A percentile compares a stretch with the other conserved stretches of the same genome.
These are phyloP conservation scores for Penicillium cinerascens DNA, from an alignment of 495 filamentous ascomycete species.

Conservation along the genomic window DNA sequence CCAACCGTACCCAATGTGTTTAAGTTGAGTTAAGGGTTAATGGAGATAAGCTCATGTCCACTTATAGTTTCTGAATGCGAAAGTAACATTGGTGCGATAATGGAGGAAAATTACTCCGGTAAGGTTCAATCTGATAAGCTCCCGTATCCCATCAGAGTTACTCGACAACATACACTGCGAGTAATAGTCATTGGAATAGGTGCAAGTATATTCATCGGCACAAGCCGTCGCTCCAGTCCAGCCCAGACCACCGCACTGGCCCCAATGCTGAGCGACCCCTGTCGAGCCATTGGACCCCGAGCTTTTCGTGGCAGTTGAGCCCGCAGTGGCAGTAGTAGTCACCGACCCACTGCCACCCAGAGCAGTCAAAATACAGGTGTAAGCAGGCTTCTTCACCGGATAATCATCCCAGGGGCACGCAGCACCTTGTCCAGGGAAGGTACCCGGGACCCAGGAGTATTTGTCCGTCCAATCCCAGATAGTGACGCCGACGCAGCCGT, in stretches of 20 bases:
- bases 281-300: slow-evolving; percentile 19
- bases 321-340: slow-evolving; percentile 27
- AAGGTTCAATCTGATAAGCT: background rate
- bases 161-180: slow-evolving; percentile 42
- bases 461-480: slow-evolving; percentile 62
- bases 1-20: background rate
- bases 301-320: slow-evolving; percentile 28
- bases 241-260: slow-evolving; percentile 51
- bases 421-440: slow-evolving; percentile 51
- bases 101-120: too few species aligned
- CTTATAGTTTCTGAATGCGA: too few species aligned
- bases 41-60: too few species aligned
- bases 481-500: slow-evolving; percentile 66
- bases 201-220: slow-evolving; percentile 44
- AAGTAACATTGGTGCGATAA: too few species aligned
- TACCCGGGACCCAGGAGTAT: slow-evolving; percentile 57
- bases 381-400: slow-evolving; percentile 56
- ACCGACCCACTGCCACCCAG: slow-evolving; percentile 21
- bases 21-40: background rate
- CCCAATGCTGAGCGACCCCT: slow-evolving; percentile 38
- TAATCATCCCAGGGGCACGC: slow-evolving; percentile 53
- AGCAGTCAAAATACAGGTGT: slow-evolving; percentile 36
- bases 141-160: background rate
- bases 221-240: slow-evolving; percentile 48
- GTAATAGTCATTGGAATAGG: slow-evolving; percentile 46